Percentiles rank a stretch among this genome's conserved stretches.
Conservation (phyloP, 2,329 filamentous ascomycete species). For the Cordyceps cateniannulata region DNA sequence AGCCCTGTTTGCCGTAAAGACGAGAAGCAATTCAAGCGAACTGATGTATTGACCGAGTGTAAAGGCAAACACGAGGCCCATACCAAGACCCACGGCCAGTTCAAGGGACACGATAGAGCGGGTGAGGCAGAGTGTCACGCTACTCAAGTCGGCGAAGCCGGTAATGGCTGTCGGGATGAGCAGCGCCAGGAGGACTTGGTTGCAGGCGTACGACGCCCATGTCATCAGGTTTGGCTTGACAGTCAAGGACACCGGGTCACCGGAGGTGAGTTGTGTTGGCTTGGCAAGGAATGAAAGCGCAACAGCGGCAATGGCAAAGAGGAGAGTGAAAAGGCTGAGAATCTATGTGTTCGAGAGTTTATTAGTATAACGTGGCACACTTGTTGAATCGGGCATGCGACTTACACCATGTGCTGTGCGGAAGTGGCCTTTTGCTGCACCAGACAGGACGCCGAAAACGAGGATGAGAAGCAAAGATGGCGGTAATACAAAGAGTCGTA, state of each 20-base stretch:
- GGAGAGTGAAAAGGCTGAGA: slow-evolving; percentile 21
- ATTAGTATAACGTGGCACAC: rapidly evolving
- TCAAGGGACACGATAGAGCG: slow-evolving; percentile 22
- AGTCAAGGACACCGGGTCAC: not conserved
- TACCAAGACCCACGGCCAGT: slow-evolving; percentile 19
- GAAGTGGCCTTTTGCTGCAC: slow-evolving; percentile 21
- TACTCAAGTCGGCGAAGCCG: slow-evolving; percentile 24
- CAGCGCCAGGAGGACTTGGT: slow-evolving; percentile 23
- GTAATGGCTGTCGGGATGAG: slow-evolving; percentile 18
- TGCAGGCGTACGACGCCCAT: slow-evolving; percentile 16
- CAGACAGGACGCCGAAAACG: slow-evolving; percentile 22
- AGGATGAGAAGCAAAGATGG: slow-evolving; percentile 21
- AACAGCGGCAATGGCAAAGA: slow-evolving; percentile 20
- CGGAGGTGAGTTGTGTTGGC: slow-evolving; percentile 1
- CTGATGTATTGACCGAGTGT: slow-evolving; percentile 19
- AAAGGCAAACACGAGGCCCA: slow-evolving; percentile 19
- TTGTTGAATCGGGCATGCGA: not conserved
- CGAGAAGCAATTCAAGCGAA: slow-evolving; percentile 17
- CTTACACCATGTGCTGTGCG: slow-evolving; percentile 25
- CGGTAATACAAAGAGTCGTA: slow-evolving; percentile 21
- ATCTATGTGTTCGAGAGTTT: slow-evolving; percentile 17
- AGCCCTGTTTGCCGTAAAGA: slow-evolving; percentile 1
- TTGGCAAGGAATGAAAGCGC: slow-evolving; percentile 22
- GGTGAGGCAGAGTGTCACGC: slow-evolving; percentile 23
- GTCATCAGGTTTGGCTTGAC: not conserved